A percentile compares a stretch with the other conserved stretches of the same genome.
Conservation (phyloP, 768 basidiomycete genomes). For the Calocybe gangraenosa region DNA sequence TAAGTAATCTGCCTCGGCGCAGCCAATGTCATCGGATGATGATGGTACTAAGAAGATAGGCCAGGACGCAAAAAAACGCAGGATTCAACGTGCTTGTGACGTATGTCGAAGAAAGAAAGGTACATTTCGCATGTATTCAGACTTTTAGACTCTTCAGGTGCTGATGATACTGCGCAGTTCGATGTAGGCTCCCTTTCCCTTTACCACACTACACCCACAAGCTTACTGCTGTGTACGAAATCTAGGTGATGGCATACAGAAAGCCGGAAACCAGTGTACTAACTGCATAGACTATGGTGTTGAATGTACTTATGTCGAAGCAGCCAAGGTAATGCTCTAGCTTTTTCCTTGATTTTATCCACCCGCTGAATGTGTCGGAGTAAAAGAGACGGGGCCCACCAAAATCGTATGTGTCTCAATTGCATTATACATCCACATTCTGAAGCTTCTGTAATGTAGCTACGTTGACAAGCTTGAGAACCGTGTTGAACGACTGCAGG, state of each 20-base stretch:
- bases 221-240: background rate
- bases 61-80: constrained; percentile 38
- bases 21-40: constrained; percentile 13
- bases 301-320: constrained; percentile 67
- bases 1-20: too few relatives aligned
- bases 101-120: constrained; percentile 83
- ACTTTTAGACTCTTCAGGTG: background rate
- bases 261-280: constrained; percentile 58
- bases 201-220: background rate
- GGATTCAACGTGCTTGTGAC: constrained; percentile 77
- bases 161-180: constrained; percentile 34
- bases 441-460: constrained; percentile 18
- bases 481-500: constrained; percentile 56
- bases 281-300: constrained; percentile 63
- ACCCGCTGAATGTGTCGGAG: background rate
- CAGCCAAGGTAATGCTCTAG: constrained; percentile 49
- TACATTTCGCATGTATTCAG: constrained; percentile 25
- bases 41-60: constrained; percentile 2
- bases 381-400: constrained; percentile 53
- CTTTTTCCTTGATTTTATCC: background rate
- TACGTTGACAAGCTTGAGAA: constrained; percentile 60
- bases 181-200: constrained; percentile 41
- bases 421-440: background rate
- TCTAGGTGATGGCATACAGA: constrained; percentile 66
- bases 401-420: constrained; percentile 40